Evolutionary conservation across 371 early-diverging fungal genomes (phyloP).

Genomic region (Actinomortierella wolfii): DNA sequence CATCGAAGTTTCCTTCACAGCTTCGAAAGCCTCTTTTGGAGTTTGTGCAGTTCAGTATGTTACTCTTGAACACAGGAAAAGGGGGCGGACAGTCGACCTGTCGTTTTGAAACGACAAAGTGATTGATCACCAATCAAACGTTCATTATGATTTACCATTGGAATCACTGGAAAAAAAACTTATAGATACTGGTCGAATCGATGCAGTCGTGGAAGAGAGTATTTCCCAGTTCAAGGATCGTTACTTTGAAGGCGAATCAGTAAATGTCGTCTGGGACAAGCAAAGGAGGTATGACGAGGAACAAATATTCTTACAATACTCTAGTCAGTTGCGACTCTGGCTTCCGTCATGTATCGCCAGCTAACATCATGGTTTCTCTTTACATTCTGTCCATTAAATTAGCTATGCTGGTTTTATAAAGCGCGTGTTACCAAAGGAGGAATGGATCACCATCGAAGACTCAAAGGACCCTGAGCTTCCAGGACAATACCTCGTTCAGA

Average conservation of each 20-base stretch:
- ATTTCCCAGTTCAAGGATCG: constrained; percentile 52
- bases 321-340: neutral
- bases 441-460: constrained; percentile 26
- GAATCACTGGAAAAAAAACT: too few species aligned
- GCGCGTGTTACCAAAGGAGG: constrained; percentile 30
- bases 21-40: constrained; percentile 68
- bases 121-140: neutral
- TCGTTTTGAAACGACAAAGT: too few species aligned
- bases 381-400: neutral
- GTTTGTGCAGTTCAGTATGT: constrained; percentile 74
- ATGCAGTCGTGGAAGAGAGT: constrained; percentile 58
- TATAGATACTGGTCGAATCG: constrained; percentile 57
- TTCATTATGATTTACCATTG: neutral
- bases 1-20: constrained; percentile 67
- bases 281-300: constrained; percentile 14
- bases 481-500: constrained; percentile 41
- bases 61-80: neutral
- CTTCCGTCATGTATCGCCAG: too few species aligned
- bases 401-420: constrained; percentile 31
- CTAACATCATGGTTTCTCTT: too few species aligned
- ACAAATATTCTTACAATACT: neutral
- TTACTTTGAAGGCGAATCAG: constrained; percentile 52
- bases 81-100: neutral
- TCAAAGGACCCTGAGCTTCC: constrained; percentile 25
- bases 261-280: constrained; percentile 58